Evolutionary conservation across 352 stramenopile species (phyloP), one percentile per base, ranked within the genome.

Genomic region (Phytopythium litorale): DNA sequence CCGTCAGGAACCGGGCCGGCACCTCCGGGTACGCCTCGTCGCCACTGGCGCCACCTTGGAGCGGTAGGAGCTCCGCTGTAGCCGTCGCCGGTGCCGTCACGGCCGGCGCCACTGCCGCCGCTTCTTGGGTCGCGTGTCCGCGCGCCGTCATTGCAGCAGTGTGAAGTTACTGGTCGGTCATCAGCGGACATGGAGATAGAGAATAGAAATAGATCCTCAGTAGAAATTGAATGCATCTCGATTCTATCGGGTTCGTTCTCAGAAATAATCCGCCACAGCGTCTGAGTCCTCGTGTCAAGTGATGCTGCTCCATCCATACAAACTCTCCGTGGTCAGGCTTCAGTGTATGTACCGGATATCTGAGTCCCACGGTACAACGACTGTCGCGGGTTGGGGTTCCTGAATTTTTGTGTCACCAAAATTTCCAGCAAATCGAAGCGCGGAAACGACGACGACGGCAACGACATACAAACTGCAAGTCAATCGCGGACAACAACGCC

Each of bases 1-100:
- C 73, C 6, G 77, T 79, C 42, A 93, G 61, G 15, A 75, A 66
- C 8, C 70, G 66, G 13, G 32, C 30, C 15, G 57, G 55, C 30
- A 79, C 67, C 18, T 61, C 40, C 19, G 75, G 75, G 6, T 59
- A 35, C 38, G 56, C 42, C 13, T 62, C 67, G 19, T 72, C 56
- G 16, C 64, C 56, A 9, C 13, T 19, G 1, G 57, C 63, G 6
- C 70, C 71, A 4, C 66, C 67, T 15, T 64, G 48, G 55, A 63
- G 40, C 7, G 40, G 25, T 32, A 37, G 25, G 30, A 50, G 32
- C 42, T 35, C 49, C 55, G 18, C 21, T n/a, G 16, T 13, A 45
- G 38, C 1, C 38, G 38, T n/a, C 21, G 8, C 35, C 38, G 38
- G 1, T 28, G 38, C 12, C 13, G 38, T n/a, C 21, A 6, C 35